Evolutionary conservation across 2,329 filamentous ascomycete genomes (phyloP).

Genomic region (Penicillium concentricum): DNA sequence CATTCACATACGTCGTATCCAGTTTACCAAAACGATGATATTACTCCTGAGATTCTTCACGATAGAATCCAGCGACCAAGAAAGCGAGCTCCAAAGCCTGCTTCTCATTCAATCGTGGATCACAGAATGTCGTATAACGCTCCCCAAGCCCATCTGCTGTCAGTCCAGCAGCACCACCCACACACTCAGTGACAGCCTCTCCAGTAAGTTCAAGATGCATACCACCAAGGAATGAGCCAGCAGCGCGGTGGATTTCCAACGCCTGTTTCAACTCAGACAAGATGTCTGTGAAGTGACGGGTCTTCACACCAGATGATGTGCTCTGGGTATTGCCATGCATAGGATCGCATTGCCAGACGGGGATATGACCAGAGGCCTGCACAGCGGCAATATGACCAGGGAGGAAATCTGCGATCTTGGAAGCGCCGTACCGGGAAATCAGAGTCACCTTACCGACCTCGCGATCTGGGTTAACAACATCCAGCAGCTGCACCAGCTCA

Average conservation of each 20-base stretch:
- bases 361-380: constrained; percentile 69
- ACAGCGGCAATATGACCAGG: constrained; percentile 87
- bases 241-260: constrained; percentile 76
- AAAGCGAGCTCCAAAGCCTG: constrained; percentile 95
- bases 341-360: constrained; percentile 98
- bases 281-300: constrained; percentile 85
- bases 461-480: constrained; percentile 76
- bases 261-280: constrained; percentile 82
- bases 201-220: constrained; percentile 95
- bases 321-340: constrained; percentile 83
- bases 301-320: constrained; percentile 81
- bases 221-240: constrained; percentile 84
- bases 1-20: not conserved
- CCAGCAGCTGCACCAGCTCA: constrained; percentile 76
- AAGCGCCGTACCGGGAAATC: constrained; percentile 90
- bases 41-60: constrained; percentile 44
- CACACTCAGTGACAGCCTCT: constrained; percentile 93
- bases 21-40: not conserved
- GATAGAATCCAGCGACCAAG: constrained; percentile 80
- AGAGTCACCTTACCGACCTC: constrained; percentile 93
- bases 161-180: constrained; percentile 83
- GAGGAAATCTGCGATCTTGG: constrained; percentile 71
- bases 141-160: constrained; percentile 83
- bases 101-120: constrained; percentile 94
- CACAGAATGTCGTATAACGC: constrained; percentile 95